A percentile compares a stretch with the other conserved stretches of the same genome.
Evolutionary conservation across 768 basidiomycete genomes (phyloP).

Genomic region (Clitopilus hobsonii): DNA sequence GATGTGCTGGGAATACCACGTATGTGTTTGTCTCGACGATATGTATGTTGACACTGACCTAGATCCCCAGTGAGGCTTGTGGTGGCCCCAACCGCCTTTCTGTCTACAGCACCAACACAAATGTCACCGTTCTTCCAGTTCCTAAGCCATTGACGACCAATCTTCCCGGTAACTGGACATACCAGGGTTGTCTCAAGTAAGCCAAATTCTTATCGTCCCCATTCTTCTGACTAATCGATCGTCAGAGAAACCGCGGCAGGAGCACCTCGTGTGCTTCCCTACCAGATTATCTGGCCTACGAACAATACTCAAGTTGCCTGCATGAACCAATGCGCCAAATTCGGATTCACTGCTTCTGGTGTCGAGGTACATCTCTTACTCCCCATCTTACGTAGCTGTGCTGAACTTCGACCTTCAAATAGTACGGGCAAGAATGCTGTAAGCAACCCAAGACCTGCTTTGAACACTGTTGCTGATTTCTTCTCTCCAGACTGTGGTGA

Average conservation of each 20-base stretch:
- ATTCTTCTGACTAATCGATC: background rate
- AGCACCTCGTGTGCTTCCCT: constrained; percentile 42
- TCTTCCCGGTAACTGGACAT: constrained; percentile 61
- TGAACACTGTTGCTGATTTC: background rate
- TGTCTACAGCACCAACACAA: constrained; percentile 52
- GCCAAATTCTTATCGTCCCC: constrained; percentile 12
- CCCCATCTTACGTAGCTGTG: background rate
- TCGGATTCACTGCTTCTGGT: constrained; percentile 69
- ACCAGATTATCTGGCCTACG: constrained; percentile 50
- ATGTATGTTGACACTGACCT: constrained; percentile 3
- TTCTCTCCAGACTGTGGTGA: constrained; percentile 65
- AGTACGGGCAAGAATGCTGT: constrained; percentile 75
- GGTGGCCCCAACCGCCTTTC: constrained; percentile 73
- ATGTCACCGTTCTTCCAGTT: constrained; percentile 52
- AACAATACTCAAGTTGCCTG: constrained; percentile 67
- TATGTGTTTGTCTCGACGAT: constrained; percentile 24
- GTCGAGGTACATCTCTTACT: constrained; percentile 37
- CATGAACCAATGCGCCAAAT: constrained; percentile 62
- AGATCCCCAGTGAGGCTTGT: constrained; percentile 49
- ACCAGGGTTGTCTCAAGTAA: constrained; percentile 65
- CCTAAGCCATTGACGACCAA: constrained; percentile 49
- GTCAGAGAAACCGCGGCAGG: background rate
- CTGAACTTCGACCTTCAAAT: background rate
- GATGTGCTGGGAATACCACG: constrained; percentile 66
- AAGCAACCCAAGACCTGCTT: constrained; percentile 19